Conservation (phyloP, 306 rosid genomes). For the Prunus mume region DNA sequence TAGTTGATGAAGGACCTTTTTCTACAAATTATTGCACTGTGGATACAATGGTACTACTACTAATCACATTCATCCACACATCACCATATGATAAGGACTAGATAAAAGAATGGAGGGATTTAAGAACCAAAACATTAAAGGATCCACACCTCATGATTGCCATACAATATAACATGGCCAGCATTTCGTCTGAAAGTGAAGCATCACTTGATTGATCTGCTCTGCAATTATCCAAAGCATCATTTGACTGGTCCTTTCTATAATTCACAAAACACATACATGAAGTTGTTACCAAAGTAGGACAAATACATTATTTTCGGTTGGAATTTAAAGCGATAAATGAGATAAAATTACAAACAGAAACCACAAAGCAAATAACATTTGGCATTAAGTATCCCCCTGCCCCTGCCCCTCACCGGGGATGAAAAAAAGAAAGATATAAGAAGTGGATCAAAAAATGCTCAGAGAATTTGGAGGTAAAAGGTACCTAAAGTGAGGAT, state of each 20-base stretch:
- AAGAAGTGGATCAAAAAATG: conserved; percentile 2
- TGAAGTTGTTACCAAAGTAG: not conserved
- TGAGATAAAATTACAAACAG: not conserved
- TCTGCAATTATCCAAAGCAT: conserved; percentile 21
- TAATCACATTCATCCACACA: not conserved
- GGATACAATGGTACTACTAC: not conserved
- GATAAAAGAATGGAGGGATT: not conserved
- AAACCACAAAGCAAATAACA: not conserved
- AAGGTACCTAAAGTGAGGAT: conserved; percentile 59
- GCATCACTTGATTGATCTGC: conserved; percentile 29
- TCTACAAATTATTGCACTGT: not conserved
- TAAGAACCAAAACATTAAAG: not conserved
- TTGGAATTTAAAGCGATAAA: not conserved
- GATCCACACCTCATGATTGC: conserved; percentile 65
- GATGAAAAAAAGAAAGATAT: not conserved
- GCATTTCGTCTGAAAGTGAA: conserved; percentile 66
- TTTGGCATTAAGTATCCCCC: not conserved
- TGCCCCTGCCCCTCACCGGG: not conserved
- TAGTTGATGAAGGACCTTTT: not conserved
- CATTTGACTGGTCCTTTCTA: conserved; percentile 24
- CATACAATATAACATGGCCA: conserved; percentile 77
- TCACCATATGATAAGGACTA: not conserved
- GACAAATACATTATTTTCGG: not conserved
- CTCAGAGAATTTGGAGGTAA: not conserved
- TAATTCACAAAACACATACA: not conserved